These are phyloP conservation scores for Cladobotryum protrusum DNA, from an alignment of 2,329 filamentous ascomycete species.

Conservation along the genomic window DNA sequence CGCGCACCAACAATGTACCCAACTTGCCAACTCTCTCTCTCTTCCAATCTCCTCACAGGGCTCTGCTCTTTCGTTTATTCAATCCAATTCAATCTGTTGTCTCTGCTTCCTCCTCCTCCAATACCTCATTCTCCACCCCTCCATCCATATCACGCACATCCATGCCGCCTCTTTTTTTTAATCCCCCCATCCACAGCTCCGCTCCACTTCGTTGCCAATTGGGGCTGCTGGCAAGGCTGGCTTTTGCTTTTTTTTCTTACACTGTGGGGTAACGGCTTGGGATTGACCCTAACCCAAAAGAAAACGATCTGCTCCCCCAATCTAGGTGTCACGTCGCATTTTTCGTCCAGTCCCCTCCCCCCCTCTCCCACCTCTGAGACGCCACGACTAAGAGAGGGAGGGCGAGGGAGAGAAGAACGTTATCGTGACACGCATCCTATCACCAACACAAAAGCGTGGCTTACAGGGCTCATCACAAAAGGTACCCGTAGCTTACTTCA, in stretches of 20 bases:
- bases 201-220: conserved; percentile 8
- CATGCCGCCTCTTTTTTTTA: background rate
- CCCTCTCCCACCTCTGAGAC: too few species aligned
- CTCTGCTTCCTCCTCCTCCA: background rate
- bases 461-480: conserved; percentile 1
- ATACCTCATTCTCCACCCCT: background rate
- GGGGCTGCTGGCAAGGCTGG: background rate
- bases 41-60: background rate
- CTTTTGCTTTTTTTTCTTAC: background rate
- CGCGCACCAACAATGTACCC: background rate
- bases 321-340: conserved; percentile 20
- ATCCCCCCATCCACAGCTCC: conserved; percentile 1
- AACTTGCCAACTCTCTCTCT: background rate
- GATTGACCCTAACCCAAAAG: conserved; percentile 11
- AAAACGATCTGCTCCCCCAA: conserved; percentile 13
- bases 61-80: background rate
- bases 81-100: background rate
- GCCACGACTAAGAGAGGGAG: background rate
- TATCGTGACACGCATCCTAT: conserved; percentile 10
- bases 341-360: background rate
- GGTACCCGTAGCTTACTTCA: conserved; percentile 11
- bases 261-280: conserved; percentile 10
- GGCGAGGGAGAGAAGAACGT: too few species aligned
- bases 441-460: conserved; percentile 4
- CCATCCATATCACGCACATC: background rate